A percentile compares a stretch with the other conserved stretches of the same genome.
These are phyloP conservation scores for Hypoxylon sp. DNA, from an alignment of 2,329 filamentous ascomycete species.

Conservation along the genomic window DNA sequence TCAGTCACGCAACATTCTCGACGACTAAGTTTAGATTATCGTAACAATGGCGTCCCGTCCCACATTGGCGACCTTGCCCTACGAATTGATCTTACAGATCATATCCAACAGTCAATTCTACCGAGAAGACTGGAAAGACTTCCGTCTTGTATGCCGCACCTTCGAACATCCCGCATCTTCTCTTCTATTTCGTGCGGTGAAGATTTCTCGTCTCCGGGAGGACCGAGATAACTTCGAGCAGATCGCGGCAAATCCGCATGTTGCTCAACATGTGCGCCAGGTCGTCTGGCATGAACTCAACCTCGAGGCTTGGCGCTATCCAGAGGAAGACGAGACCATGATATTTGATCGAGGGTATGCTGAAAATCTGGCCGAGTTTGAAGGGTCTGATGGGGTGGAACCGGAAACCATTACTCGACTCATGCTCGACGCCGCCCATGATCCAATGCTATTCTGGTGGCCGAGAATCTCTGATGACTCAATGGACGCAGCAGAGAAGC, in stretches of 20 bases:
- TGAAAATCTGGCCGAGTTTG: not conserved
- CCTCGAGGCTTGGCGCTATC: not conserved
- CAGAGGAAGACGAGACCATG: not conserved
- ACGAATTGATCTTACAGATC: not conserved
- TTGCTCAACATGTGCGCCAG: constrained; percentile 15
- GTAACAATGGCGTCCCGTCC: not conserved
- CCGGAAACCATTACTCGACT: not conserved
- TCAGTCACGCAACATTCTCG: not conserved
- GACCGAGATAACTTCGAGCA: not conserved
- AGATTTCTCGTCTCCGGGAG: constrained; percentile 4
- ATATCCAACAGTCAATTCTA: not conserved
- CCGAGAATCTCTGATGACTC: not conserved
- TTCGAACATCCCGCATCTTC: constrained; percentile 1
- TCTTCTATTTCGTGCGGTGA: constrained; percentile 2
- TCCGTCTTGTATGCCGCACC: constrained; percentile 1
- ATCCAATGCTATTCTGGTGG: constrained; percentile 1
- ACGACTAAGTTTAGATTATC: not conserved
- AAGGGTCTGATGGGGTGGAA: not conserved
- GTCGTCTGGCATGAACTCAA: constrained; percentile 17
- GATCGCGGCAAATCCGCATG: not conserved
- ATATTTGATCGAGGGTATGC: not conserved
- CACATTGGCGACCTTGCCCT: not conserved
- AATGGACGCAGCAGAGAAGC: not conserved
- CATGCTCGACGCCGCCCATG: not conserved
- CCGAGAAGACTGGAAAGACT: constrained; percentile 2